These are phyloP conservation scores for Stenocarpella maydis DNA, from an alignment of 2,329 filamentous ascomycete species.

Conservation along the genomic window DNA sequence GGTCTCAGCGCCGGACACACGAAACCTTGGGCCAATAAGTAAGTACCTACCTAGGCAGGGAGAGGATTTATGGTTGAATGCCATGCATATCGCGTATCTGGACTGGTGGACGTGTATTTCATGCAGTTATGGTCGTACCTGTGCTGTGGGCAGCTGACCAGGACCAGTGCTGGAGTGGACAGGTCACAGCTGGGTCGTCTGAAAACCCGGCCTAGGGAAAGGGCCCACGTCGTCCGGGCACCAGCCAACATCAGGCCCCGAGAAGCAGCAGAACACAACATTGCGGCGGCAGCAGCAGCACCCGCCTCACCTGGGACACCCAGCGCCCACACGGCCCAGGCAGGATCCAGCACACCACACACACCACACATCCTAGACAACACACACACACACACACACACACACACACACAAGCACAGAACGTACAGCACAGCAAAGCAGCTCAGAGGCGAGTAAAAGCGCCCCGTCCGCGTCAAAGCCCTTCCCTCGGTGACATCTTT, in stretches of 20 bases:
- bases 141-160: conserved; percentile 2
- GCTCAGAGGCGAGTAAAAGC: conserved; percentile 8
- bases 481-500: conserved; percentile 29
- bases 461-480: conserved; percentile 28
- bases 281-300: too few species aligned
- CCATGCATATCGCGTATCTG: conserved; percentile 6
- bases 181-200: conserved; percentile 20
- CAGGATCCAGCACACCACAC: conserved; percentile 15
- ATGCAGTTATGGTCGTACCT: conserved; percentile 16
- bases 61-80: not conserved
- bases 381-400: not conserved
- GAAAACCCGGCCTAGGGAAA: conserved; percentile 16
- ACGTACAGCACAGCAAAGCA: conserved; percentile 2
- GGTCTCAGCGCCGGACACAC: not conserved
- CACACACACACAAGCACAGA: not conserved
- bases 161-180: not conserved
- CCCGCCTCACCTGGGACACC: too few species aligned
- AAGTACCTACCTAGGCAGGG: not conserved
- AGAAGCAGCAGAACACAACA: conserved; percentile 17
- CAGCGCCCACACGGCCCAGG: not conserved
- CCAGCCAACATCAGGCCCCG: conserved; percentile 24
- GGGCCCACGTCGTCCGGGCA: conserved; percentile 19
- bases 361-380: too few species aligned
- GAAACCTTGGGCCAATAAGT: conserved; percentile 18
- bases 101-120: not conserved